Evolutionary conservation across 179 eudicot genomes (phyloP), one percentile per base, ranked within the genome.

Genomic region (Spergularia azorica): DNA sequence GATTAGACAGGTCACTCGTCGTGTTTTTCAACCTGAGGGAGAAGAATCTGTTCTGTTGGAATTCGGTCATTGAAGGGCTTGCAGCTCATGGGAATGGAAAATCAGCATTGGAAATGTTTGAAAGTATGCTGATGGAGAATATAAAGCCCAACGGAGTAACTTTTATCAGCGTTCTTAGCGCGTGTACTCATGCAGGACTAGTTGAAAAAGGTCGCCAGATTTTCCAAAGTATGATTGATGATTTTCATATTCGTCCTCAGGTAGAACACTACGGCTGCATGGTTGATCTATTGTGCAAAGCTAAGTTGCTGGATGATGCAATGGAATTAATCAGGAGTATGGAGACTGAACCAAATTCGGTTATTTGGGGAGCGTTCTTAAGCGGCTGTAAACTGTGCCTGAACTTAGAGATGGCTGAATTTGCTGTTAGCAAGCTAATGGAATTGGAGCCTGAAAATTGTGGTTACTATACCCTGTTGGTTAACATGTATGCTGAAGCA

Each of bases 251-350:
- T 70, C 17, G 66, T 79, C 95, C 91, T 51, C 87, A 81, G 74
- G 74, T 90, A 57, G 86, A 88, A 82, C 97, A 92, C 70, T 92
- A 92, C 48, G 97, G 97, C 4, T 91, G 97, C 84, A 86, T 90
- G 89, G 87, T 88, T 82, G 97, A 91, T 83, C 87, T 91, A 20
- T 79, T 91, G 14, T 83, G 89, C 79, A 91, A 83, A 82, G 92
- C 89, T 54, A 88, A 91, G 70, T 79, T 90, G 76, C 84, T 91
- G 4, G 84, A 85, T 64, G 90, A 90, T 20, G 94, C 97, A 8
- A 58, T 88, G 70, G 84, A 76, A 41, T 57, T 87, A 81, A 90
- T 88, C 68, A 48, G 60, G 68, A 77, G 77, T 79, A 91, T 88
- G 97, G 79, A 72, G 73, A 80, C 81, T 61, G 83, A 84, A 58